Evolutionary conservation across 805 yeast species (phyloP), one percentile per base, ranked within the genome.

Genomic region (Metschnikowia kunwiensis): DNA sequence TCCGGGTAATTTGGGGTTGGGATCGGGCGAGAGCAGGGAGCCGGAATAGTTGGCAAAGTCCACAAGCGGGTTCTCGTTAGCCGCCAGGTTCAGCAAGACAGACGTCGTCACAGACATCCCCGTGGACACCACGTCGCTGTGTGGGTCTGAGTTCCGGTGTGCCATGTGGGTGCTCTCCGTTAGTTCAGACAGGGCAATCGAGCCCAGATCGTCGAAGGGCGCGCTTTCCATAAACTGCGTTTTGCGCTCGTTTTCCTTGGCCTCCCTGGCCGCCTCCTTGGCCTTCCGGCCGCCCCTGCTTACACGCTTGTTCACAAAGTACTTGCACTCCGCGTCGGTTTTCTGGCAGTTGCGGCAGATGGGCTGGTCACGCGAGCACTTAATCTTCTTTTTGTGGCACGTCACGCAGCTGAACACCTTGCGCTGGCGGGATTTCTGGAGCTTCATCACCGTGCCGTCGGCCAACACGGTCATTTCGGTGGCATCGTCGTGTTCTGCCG

Each of bases 361-460:
- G 1, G 85, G 86, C 27, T 67, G 70, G 26, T 65, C 69, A 41
- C 80, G 68, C n/a, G 77, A 74, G 54, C 86, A 80, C 46, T 76
- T 77, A 41, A 78, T 71, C 57, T 79, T 80, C 55, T 75, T 77
- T 27, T 74, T 68, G 49, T 78, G 80, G 49, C 84, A 78, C 30
- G 80, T 62, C 11, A 74, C 69, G 53, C 84, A 78, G 35, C 75
- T 68, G 28, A 73, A 61, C 28, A 78, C 77, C 48, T 71, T 71
- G 36, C 85, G 54, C 53, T 78, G 85, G 43, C 85, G 70, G 3
- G 78, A 63, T 40, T 74, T 75, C 47, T 78, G 85, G 12, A 77
- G 73, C 53, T 78, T 78, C 63, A 74, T 73, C 5, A 77, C 72
- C 44, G 72, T 74, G 7, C 75, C 80, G 47, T 73, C 65, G 4